phyloP scores from a whole-genome alignment of 73 alveolate species.

The Paramecium tetraurelia region DNA sequence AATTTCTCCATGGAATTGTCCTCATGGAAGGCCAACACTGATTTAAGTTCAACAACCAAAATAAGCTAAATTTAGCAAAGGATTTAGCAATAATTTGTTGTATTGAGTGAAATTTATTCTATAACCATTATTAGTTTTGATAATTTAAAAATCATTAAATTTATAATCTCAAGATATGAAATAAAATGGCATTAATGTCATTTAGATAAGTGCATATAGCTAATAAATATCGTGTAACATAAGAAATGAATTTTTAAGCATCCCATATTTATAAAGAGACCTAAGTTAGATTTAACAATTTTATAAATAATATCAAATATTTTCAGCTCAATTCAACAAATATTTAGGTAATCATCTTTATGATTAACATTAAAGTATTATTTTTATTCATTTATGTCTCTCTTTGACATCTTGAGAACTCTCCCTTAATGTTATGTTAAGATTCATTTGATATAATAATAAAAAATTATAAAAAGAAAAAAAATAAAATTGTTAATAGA shows the following conservation, averaged over 20 bases:
- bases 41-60: constrained; percentile 9
- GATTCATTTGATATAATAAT: too few relatives aligned
- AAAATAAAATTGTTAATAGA: too few relatives aligned
- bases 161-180: too few relatives aligned
- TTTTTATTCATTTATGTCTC: too few relatives aligned
- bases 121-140: background rate
- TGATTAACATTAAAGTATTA: too few relatives aligned
- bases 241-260: background rate
- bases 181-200: background rate
- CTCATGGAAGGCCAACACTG: constrained; percentile 99
- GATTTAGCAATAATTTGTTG: background rate
- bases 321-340: background rate
- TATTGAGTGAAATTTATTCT: background rate
- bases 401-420: too few relatives aligned
- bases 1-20: constrained; percentile 98
- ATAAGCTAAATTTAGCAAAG: background rate
- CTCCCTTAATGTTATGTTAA: too few relatives aligned
- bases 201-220: constrained; percentile 1
- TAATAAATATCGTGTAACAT: background rate
- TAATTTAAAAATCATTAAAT: background rate
- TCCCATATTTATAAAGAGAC: background rate
- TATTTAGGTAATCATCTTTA: background rate
- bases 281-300: background rate
- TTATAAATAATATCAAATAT: background rate
- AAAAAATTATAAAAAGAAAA: too few relatives aligned